phyloP scores from a whole-genome alignment of 345 rosid genomes.

The Hirschfeldia incana region DNA sequence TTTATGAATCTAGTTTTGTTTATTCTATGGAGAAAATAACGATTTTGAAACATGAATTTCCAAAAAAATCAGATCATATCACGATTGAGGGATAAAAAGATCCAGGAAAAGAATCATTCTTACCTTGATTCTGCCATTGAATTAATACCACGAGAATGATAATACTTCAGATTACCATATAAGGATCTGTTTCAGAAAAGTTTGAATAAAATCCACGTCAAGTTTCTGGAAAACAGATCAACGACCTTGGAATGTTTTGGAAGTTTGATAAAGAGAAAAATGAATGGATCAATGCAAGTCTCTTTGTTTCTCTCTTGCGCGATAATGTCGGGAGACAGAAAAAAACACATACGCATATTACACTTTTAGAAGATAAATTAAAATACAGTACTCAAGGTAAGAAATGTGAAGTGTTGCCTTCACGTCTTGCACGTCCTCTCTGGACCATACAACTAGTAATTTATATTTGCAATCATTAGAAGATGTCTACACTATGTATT shows the following conservation, averaged over 20 bases:
- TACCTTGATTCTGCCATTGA: conserved; percentile 32
- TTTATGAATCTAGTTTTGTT: not conserved
- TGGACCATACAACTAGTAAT: conserved; percentile 3
- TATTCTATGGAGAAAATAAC: not conserved
- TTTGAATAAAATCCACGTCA: not conserved
- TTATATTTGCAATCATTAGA: conserved; percentile 8
- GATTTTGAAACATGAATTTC: not conserved
- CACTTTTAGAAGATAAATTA: not conserved
- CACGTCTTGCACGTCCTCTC: conserved; percentile 54
- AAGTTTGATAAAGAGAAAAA: not conserved
- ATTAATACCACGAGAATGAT: conserved; percentile 7
- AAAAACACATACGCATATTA: conserved; percentile 20
- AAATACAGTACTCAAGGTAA: conserved; percentile 27
- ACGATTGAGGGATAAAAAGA: not conserved
- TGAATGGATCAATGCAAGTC: conserved; percentile 18
- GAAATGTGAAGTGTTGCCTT: conserved; percentile 39
- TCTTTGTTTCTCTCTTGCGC: conserved; percentile 44
- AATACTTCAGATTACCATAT: not conserved
- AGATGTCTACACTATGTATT: not conserved
- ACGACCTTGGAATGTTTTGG: not conserved
- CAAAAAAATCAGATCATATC: not conserved
- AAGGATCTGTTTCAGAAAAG: not conserved
- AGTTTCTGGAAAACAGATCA: not conserved
- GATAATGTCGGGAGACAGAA: conserved; percentile 37
- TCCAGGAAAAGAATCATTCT: conserved; percentile 4